Evolutionary conservation across 164 flowering plant genomes (phyloP), one percentile per base, ranked within the genome.

Genomic region (Stephania cephalantha): DNA sequence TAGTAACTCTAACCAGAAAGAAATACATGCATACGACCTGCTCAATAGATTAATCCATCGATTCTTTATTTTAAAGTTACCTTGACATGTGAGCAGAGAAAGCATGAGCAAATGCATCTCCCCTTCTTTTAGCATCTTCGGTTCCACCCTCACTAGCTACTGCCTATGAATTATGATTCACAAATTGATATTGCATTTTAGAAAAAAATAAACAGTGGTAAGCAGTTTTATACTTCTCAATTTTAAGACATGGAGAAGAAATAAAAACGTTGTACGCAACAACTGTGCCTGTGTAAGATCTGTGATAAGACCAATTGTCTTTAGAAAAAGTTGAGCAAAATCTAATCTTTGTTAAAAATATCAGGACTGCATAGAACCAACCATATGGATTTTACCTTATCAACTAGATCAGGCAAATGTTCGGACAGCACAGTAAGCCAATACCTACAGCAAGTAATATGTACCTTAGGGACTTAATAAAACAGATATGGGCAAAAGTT

Each of bases 111-210:
- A 96, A 94, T 31, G 99, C 98, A 85, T 92, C 99, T 70, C 99
- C 99, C 79, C 99, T 85, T 82, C 94, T 89, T 87, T 90, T 92
- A 73, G 99, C 99, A 88, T 96, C 98, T 80, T 96, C 99, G 5
- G 97, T 96, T 69, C 98, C 97, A 70, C 99, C 98, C 86, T 96
- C 99, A 87, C 99, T 96, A 69, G 99, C 99, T 75, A 94, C 97
- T 46, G 99, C 99, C 99, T 96, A 79, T 69, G 71, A 72, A 18
- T 77, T 96, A 79, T 69, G 71, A 72, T 30, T 77, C 35, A 5
- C 73, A 77, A 20, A 79, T 44, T 12, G 46, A 75, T 29, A 30
- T 72, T 42, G n/a, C 35, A 20, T 18, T 25, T 25, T 50, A 45
- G 67, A 70, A 68, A 10, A 66, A 35, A 35, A 35, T 35, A 35